These are phyloP conservation scores for Xylaria telfairii DNA, from an alignment of 495 filamentous ascomycete genomes.

Conservation along the genomic window DNA sequence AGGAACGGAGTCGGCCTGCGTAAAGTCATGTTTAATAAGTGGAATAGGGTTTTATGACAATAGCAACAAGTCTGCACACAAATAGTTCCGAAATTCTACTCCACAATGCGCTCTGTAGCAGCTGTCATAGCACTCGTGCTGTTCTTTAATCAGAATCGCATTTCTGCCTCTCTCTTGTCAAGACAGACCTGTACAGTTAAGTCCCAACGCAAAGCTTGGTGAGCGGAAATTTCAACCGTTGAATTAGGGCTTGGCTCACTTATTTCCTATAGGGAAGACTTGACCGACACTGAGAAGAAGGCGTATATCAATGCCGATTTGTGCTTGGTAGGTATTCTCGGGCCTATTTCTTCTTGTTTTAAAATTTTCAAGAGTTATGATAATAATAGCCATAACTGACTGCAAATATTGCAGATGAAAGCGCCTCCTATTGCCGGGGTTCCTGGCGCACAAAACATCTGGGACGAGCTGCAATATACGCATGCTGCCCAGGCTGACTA, in stretches of 20 bases:
- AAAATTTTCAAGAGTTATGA: no score
- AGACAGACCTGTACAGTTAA: slow-evolving; percentile 3
- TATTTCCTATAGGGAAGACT: slow-evolving; percentile 37
- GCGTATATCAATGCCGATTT: slow-evolving; percentile 51
- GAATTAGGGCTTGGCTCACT: background rate
- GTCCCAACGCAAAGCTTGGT: slow-evolving; percentile 6
- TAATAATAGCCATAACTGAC: no score
- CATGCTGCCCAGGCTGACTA: slow-evolving; percentile 41
- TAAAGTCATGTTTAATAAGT: background rate
- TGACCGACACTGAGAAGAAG: slow-evolving; percentile 45
- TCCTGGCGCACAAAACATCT: slow-evolving; percentile 41
- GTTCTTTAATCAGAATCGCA: background rate
- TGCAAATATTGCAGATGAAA: no score
- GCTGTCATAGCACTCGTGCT: background rate
- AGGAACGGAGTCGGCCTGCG: background rate
- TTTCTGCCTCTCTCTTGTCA: background rate
- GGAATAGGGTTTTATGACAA: background rate
- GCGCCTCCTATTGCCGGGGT: slow-evolving; percentile 36
- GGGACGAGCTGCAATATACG: slow-evolving; percentile 52
- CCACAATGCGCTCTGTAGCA: background rate
- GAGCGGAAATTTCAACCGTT: background rate
- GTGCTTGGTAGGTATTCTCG: no score
- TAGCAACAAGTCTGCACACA: background rate
- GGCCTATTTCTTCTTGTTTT: no score
- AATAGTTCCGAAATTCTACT: background rate